Base-by-base conservation (phyloP, 2,329 filamentous ascomycete genomes). In the Nemania diffusa region DNA sequence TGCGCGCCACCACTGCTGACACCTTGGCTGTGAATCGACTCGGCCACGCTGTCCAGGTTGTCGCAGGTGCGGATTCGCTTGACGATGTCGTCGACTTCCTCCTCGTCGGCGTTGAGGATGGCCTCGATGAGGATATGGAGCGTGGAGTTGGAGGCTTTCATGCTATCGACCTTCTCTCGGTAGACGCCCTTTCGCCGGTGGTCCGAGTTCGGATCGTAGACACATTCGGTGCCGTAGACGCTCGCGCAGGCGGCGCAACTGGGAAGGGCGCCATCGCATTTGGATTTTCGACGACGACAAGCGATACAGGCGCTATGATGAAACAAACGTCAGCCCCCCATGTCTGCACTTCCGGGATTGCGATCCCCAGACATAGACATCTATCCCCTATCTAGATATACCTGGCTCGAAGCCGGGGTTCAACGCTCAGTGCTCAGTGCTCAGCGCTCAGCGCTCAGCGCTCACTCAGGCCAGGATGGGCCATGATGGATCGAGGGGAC, bases 181-280 rank as follows among this genome's bases (percentile, higher is more conserved):
- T 98, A 98, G 56, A 98, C 96, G 67, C 96, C 96, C 79, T 98
- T 98, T 57, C 96, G 91, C 57, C 96, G 91, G 79, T 97, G 94
- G 79, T 99, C 96, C 65, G 94, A 97, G 77, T 94, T 97, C 3
- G 94, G 95, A 77, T 98, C 95, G 84, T 98, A 98, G 71, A 97
- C 86, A 79, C 96, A 97, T 81, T 92, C 89, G 68, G 92, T 96
- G 68, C 89, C 88, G 78, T 99, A 98, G 62, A 98, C 95, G 73
- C 94, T 97, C 69, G 92, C 90, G 80, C 96, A 99, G n/a, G 96
- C 95, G 7, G 95, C 95, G 78, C 96, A 98, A 74, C 92, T 94
- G 5, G 95, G 95, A 5, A 92, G 85, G 63, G 94, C 94, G 67
- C 95, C 95, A 79, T 98, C 95, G 79, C 95, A 98, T 86, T 94